Conservation (phyloP, 2,329 filamentous ascomycete species). For the Grosmannia penicillata region DNA sequence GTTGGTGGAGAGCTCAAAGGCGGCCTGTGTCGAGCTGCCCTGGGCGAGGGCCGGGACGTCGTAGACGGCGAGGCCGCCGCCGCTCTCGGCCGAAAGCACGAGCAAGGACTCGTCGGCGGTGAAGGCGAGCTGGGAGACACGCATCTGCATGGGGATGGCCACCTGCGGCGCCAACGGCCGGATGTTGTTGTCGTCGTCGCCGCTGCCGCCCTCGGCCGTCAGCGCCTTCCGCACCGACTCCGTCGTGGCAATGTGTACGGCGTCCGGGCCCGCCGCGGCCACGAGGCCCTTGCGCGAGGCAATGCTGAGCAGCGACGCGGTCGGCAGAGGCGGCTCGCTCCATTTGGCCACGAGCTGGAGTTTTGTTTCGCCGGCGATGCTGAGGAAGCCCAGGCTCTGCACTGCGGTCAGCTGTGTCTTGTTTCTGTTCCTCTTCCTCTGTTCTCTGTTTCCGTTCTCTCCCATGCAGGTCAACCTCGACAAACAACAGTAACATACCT, state of each 20-base stretch:
- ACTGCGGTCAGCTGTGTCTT: too few relatives aligned
- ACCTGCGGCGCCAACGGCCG: constrained; percentile 60
- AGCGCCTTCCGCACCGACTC: constrained; percentile 67
- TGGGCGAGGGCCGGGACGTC: constrained; percentile 54
- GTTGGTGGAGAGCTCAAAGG: constrained; percentile 65
- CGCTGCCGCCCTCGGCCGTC: constrained; percentile 23
- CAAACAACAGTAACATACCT: too few relatives aligned
- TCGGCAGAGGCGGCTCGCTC: constrained; percentile 60
- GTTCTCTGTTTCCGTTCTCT: too few relatives aligned
- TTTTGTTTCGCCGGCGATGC: constrained; percentile 67
- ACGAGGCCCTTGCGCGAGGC: constrained; percentile 68
- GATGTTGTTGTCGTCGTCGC: constrained; percentile 44
- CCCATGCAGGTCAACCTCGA: too few relatives aligned
- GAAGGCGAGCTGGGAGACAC: constrained; percentile 80
- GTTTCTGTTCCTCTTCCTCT: too few relatives aligned
- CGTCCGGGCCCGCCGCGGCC: constrained; percentile 74
- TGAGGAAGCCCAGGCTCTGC: constrained; percentile 65
- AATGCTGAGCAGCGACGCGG: constrained; percentile 70
- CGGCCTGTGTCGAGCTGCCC: constrained; percentile 26
- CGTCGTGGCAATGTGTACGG: constrained; percentile 61
- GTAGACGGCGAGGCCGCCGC: constrained; percentile 73
- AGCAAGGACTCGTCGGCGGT: constrained; percentile 79
- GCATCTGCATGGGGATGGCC: constrained; percentile 55
- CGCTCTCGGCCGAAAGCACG: constrained; percentile 66
- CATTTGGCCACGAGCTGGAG: constrained; percentile 68